Percentiles rank a stretch among this genome's conserved stretches.
Evolutionary conservation across 176 grass and related monocot genomes (phyloP).

Genomic region (Ananas comosus): DNA sequence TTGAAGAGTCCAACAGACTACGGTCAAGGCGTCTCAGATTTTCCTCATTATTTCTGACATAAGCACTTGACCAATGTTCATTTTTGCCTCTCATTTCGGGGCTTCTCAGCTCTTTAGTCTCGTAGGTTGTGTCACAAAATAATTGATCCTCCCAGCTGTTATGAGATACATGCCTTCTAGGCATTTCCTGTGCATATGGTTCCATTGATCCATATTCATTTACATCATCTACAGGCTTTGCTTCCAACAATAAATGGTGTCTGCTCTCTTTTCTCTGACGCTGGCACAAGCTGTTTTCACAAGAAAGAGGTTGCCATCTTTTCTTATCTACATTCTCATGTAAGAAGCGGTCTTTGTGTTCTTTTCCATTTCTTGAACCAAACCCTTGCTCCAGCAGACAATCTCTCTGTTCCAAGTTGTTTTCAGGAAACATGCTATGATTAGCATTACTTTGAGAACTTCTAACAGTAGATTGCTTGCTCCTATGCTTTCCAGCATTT

Average conservation of each 20-base stretch:
- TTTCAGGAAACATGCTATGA: constrained; percentile 12
- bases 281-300: constrained; percentile 15
- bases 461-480: constrained; percentile 26
- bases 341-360: constrained; percentile 10
- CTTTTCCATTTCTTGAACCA: constrained; percentile 11
- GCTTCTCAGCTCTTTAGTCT: constrained; percentile 14
- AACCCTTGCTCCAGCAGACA: constrained; percentile 19
- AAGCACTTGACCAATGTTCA: constrained; percentile 16
- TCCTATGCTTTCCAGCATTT: constrained; percentile 18
- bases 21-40: constrained; percentile 25
- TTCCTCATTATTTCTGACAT: constrained; percentile 21
- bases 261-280: constrained; percentile 4
- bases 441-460: constrained; percentile 17
- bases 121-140: constrained; percentile 19
- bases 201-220: constrained; percentile 23
- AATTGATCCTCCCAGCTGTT: constrained; percentile 17
- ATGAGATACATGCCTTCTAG: constrained; percentile 11
- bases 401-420: constrained; percentile 15
- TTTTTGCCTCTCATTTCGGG: constrained; percentile 25
- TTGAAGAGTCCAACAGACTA: constrained; percentile 13
- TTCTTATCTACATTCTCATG: constrained; percentile 6
- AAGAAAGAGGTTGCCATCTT: constrained; percentile 7
- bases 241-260: constrained; percentile 27
- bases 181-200: constrained; percentile 27
- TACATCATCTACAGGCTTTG: constrained; percentile 18